These are phyloP conservation scores for Venturia asperata DNA, from an alignment of 2,329 filamentous ascomycete genomes.

Conservation along the genomic window DNA sequence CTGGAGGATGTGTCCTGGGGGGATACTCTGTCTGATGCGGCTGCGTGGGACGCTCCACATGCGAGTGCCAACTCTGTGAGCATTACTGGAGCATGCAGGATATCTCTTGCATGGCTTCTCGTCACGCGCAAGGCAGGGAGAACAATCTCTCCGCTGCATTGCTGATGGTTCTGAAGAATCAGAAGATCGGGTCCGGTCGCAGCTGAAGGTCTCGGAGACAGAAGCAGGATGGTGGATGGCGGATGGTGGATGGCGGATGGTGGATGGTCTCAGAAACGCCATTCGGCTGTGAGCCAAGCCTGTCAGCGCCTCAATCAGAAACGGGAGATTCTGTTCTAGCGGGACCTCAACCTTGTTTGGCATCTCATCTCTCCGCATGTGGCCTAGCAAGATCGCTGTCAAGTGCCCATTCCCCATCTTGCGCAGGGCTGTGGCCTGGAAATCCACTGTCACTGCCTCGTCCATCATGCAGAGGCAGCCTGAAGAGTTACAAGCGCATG, in stretches of 20 bases:
- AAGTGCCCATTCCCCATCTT: background rate
- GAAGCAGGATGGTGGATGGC: too few relatives aligned
- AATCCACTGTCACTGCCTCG: background rate
- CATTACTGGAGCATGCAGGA: background rate
- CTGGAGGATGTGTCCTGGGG: background rate
- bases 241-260: too few relatives aligned
- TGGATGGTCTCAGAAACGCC: background rate
- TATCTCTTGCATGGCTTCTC: background rate
- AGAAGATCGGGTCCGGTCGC: background rate
- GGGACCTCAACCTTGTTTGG: conserved; percentile 4
- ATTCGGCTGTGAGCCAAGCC: background rate
- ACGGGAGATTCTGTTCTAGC: conserved; percentile 13
- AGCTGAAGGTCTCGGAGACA: background rate
- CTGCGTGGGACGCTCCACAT: background rate
- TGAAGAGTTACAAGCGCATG: background rate
- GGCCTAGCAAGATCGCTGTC: conserved; percentile 10
- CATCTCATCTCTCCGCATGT: background rate
- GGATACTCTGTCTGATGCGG: background rate
- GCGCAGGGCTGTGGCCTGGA: background rate
- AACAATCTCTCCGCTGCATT: background rate
- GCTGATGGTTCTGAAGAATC: background rate
- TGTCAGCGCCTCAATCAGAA: conserved; percentile 1
- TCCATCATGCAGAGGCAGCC: background rate
- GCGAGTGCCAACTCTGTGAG: background rate
- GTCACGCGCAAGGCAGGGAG: background rate